Conservation (phyloP, 192 early-diverging fungal genomes). For the Coemansia reversa region DNA sequence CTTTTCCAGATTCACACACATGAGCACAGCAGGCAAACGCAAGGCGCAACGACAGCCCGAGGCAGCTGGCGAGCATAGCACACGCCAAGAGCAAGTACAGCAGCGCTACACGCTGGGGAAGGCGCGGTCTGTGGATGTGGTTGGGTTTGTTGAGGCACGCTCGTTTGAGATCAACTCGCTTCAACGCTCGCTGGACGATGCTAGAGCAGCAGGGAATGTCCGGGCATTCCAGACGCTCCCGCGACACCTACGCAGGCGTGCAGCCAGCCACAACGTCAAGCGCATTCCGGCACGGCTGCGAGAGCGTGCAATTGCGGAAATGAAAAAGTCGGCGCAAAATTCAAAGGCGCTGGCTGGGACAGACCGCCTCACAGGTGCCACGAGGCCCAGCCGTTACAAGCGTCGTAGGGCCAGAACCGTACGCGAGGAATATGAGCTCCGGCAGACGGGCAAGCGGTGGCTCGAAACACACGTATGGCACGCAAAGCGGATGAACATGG, state of each 20-base stretch:
- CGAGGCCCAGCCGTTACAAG: conserved; percentile 43
- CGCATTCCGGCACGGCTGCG: conserved; percentile 82
- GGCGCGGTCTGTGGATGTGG: conserved; percentile 46
- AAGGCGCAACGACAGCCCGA: conserved; percentile 8
- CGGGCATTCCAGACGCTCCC: conserved; percentile 90
- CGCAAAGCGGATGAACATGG: conserved; percentile 96
- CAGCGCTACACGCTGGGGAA: conserved; percentile 37
- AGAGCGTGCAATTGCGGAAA: conserved; percentile 74
- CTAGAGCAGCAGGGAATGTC: conserved; percentile 56
- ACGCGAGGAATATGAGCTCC: conserved; percentile 40
- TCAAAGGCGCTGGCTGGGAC: conserved; percentile 21
- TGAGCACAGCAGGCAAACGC: conserved; percentile 8
- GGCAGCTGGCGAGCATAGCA: neutral
- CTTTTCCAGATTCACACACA: neutral
- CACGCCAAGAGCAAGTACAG: conserved; percentile 1
- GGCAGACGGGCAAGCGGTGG: conserved; percentile 69
- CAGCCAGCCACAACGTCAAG: conserved; percentile 93
- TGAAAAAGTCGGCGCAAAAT: conserved; percentile 44
- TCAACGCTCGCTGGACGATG: conserved; percentile 70
- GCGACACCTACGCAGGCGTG: conserved; percentile 86
- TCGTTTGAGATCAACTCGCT: conserved; percentile 85
- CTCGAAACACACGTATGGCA: conserved; percentile 99
- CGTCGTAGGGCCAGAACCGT: conserved; percentile 28
- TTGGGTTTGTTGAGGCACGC: conserved; percentile 62
- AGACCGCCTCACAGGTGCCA: conserved; percentile 22